These are phyloP conservation scores for Paecilomyces formosus DNA, from an alignment of 2,329 filamentous ascomycete genomes.

Conservation along the genomic window DNA sequence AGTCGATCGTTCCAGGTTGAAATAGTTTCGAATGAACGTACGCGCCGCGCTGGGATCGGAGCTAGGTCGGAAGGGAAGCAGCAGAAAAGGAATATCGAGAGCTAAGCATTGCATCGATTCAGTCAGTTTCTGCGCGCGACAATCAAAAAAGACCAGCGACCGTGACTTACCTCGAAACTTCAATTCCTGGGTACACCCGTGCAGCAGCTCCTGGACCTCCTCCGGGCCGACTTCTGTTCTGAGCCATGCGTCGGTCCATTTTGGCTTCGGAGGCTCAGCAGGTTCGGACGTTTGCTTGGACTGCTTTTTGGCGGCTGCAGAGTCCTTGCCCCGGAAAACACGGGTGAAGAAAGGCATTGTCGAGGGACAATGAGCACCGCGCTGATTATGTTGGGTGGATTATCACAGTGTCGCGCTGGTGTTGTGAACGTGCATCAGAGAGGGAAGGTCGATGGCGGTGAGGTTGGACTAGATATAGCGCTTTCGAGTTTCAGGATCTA, in stretches of 20 bases:
- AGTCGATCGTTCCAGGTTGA: conserved; percentile 58
- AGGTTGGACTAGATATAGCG: neutral
- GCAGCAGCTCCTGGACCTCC: conserved; percentile 81
- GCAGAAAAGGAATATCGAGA: conserved; percentile 83
- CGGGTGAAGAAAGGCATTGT: conserved; percentile 53
- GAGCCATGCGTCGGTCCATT: conserved; percentile 82
- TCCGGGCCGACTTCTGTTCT: conserved; percentile 77
- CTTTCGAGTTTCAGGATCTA: neutral
- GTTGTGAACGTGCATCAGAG: neutral
- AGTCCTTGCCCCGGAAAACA: conserved; percentile 69
- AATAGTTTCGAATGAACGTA: conserved; percentile 89
- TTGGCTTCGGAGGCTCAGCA: conserved; percentile 58
- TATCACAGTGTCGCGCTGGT: neutral
- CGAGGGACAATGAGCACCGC: neutral
- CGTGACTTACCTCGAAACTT: conserved; percentile 76
- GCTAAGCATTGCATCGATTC: conserved; percentile 45
- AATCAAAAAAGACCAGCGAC: conserved; percentile 13
- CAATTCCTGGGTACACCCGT: conserved; percentile 79
- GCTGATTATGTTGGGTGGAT: neutral
- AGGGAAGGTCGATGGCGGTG: neutral
- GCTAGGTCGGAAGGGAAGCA: conserved; percentile 87
- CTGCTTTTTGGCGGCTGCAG: conserved; percentile 53
- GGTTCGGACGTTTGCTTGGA: conserved; percentile 44
- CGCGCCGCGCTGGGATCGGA: conserved; percentile 88
- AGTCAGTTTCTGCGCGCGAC: conserved; percentile 11